phyloP scores from a whole-genome alignment of 805 yeast genomes.

The Sugiyamaella americana region DNA sequence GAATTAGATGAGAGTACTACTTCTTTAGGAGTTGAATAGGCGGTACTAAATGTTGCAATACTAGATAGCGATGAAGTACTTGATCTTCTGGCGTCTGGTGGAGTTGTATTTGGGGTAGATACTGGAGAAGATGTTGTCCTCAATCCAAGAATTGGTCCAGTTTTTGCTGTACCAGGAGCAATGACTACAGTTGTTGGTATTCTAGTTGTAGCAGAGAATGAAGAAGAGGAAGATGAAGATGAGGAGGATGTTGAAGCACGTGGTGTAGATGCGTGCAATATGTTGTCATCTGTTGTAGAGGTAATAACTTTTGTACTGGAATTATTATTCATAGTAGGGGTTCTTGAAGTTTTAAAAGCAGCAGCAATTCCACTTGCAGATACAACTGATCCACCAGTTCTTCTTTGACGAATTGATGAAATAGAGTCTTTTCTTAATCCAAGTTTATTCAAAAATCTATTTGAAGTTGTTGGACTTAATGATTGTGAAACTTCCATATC shows the following conservation, averaged over 20 bases:
- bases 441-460: neutral
- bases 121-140: neutral
- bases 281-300: neutral
- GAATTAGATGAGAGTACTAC: neutral
- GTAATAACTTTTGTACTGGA: neutral
- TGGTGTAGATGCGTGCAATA: too few relatives aligned
- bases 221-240: neutral
- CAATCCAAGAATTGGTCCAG: slow-evolving; percentile 1
- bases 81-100: neutral
- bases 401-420: neutral
- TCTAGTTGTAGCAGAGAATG: neutral
- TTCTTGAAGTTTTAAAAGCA: neutral
- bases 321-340: neutral
- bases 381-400: too few relatives aligned
- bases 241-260: neutral
- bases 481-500: neutral
- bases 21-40: neutral
- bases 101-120: neutral
- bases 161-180: neutral
- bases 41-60: neutral
- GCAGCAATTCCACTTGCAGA: neutral
- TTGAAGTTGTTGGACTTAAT: neutral
- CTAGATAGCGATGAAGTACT: neutral
- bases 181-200: neutral
- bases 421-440: neutral